Evolutionary conservation across 495 filamentous ascomycete genomes (phyloP), one percentile per base, ranked within the genome.

Genomic region (Annulohypoxylon moriforme): DNA sequence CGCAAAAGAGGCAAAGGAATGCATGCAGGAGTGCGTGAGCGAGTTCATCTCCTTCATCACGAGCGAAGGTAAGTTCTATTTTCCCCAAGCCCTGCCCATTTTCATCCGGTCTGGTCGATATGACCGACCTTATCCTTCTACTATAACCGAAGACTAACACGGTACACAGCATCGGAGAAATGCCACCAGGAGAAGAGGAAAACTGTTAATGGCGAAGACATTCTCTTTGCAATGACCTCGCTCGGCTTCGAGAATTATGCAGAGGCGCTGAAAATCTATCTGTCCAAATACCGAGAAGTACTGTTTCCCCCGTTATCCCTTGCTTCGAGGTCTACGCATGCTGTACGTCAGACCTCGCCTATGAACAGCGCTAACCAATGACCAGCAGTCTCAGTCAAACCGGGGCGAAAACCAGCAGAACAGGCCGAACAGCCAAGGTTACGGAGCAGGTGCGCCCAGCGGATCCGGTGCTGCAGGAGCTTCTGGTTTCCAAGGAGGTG

Each of bases 31-130:
- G 83, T 99, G 96, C 76, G 96, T 99, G 67, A 98, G 94, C 90
- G 96, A 99, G 86, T 99, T 98, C 82, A 99, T 99, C 85, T 98
- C 95, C 16, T 99, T 99, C 85, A 99, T 99, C 81, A 99, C 96
- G 27, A 98, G 94, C 80, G 96, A 99, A 87, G 96, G 96, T 97
- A 77, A 60, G 86, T 16, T 18, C 13, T 44, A 31, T 81, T 53
- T 62, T 29, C 31, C 14, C 47, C 24, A 2, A 22, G 31, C 25
- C 11, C 18, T 7, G 9, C 20, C 18, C 22, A 40, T 59, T 63
- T 31, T 58, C 58, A 34, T 4, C 38, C 69, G 49, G 67, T 59
- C 47, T 58, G 49, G 67, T 59, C 47, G 58, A 69, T 55, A 50
- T 22, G 52, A 69, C 60, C 47, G 60, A 69, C 55, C 53, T 20